Evolutionary conservation across 2,329 filamentous ascomycete species (phyloP).

Genomic region (Cladophialophora chaetospira): DNA sequence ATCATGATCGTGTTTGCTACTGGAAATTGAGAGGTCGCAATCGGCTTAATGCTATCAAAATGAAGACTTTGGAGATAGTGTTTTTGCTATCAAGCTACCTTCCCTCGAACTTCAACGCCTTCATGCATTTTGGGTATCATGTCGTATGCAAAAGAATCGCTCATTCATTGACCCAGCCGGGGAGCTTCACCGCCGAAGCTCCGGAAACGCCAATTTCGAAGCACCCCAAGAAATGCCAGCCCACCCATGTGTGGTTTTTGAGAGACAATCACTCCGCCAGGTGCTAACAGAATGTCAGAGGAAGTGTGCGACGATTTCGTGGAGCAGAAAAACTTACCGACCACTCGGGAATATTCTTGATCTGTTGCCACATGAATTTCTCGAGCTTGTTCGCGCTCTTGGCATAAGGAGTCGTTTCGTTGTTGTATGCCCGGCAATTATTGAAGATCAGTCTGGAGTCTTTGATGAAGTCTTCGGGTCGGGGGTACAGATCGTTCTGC

Average conservation of each 20-base stretch:
- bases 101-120: neutral
- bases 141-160: neutral
- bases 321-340: constrained; percentile 53
- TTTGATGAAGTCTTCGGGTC: constrained; percentile 86
- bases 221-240: no score
- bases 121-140: constrained; percentile 16
- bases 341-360: constrained; percentile 92
- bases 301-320: neutral
- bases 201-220: neutral
- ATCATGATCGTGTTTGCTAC: neutral
- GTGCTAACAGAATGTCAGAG: constrained; percentile 38
- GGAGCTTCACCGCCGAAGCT: neutral
- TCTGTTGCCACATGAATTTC: constrained; percentile 93
- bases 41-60: neutral
- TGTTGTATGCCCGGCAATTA: constrained; percentile 96
- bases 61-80: neutral
- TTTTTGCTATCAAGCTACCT: no score
- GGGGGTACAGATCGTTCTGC: constrained; percentile 87
- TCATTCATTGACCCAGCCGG: neutral
- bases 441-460: constrained; percentile 89
- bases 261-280: constrained; percentile 40
- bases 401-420: constrained; percentile 89
- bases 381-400: constrained; percentile 93
- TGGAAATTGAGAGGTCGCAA: neutral
- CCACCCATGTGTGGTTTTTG: no score